A percentile compares a stretch with the other conserved stretches of the same genome.
Conservation (phyloP, 2,329 filamentous ascomycete genomes). For the Pseudogymnoascus sp. region DNA sequence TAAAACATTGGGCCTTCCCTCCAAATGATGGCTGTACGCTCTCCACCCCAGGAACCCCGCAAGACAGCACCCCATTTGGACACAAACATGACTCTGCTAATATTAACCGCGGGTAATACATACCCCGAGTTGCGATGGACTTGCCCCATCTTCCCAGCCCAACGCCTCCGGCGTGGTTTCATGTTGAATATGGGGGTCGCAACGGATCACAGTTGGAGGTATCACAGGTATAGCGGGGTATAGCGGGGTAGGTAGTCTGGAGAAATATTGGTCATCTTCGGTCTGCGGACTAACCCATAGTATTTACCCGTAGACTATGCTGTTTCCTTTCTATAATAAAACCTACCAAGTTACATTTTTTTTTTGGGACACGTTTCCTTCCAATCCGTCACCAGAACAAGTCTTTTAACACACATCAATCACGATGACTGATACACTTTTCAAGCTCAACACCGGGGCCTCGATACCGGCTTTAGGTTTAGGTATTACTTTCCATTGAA, state of each 20-base stretch:
- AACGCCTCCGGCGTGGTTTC: neutral
- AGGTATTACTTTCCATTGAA: constrained; percentile 18
- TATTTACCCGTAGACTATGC: neutral
- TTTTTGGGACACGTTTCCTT: neutral
- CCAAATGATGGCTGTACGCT: neutral
- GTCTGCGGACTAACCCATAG: neutral
- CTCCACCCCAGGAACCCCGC: neutral
- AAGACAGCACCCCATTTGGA: neutral
- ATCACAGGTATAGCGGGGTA: neutral
- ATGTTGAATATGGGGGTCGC: neutral
- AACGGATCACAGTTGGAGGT: neutral
- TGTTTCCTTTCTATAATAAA: neutral
- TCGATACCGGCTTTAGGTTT: constrained; percentile 36
- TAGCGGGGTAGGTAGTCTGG: neutral
- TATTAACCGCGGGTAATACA: neutral
- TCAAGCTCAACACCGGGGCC: constrained; percentile 32
- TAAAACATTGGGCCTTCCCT: neutral
- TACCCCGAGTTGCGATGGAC: neutral
- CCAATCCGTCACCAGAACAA: neutral
- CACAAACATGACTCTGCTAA: neutral
- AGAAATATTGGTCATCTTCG: neutral
- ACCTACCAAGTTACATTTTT: neutral
- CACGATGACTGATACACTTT: constrained; percentile 9
- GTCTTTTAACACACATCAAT: neutral
- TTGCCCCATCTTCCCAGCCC: neutral